These are phyloP conservation scores for Wallacemonas sp. DNA, from an alignment of 208 protist species.

Conservation along the genomic window DNA sequence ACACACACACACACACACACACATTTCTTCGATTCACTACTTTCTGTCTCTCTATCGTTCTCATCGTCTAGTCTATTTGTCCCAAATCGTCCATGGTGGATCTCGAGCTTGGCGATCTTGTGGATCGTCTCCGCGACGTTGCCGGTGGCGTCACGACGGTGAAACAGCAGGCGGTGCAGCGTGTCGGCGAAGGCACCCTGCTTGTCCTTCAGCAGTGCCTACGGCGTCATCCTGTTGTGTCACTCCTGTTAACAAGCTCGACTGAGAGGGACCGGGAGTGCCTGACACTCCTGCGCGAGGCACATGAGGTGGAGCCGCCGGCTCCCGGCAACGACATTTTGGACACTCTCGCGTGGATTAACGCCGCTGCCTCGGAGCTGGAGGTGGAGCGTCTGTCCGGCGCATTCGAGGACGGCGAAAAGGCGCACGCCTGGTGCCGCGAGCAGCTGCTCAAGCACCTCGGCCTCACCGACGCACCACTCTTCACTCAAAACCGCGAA, in stretches of 20 bases:
- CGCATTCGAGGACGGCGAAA: constrained; percentile 39
- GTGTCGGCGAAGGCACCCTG: constrained; percentile 43
- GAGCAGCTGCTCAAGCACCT: constrained; percentile 33
- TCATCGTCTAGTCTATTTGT: too few species aligned
- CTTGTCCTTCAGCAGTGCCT: constrained; percentile 72
- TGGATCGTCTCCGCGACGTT: constrained; percentile 65
- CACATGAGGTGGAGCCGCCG: constrained; percentile 14
- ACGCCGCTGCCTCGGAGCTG: constrained; percentile 53
- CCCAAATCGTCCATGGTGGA: too few species aligned
- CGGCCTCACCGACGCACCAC: constrained; percentile 49
- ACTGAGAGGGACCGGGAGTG: constrained; percentile 35
- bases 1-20: too few species aligned
- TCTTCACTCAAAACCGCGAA: constrained; percentile 41
- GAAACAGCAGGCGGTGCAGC: constrained; percentile 22
- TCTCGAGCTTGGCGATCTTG: constrained; percentile 58
- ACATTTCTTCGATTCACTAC: too few species aligned
- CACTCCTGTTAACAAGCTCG: constrained; percentile 18
- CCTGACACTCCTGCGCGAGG: constrained; percentile 29
- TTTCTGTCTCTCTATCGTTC: too few species aligned
- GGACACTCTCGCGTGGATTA: constrained; percentile 39
- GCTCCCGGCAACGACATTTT: neutral
- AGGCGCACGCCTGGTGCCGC: constrained; percentile 16
- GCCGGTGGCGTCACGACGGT: constrained; percentile 46
- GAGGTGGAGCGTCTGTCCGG: constrained; percentile 70
- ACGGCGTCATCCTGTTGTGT: constrained; percentile 55